A percentile compares a stretch with the other conserved stretches of the same genome.
Evolutionary conservation across 129 eudicot genomes (phyloP).

Genomic region (Silybum marianum): DNA sequence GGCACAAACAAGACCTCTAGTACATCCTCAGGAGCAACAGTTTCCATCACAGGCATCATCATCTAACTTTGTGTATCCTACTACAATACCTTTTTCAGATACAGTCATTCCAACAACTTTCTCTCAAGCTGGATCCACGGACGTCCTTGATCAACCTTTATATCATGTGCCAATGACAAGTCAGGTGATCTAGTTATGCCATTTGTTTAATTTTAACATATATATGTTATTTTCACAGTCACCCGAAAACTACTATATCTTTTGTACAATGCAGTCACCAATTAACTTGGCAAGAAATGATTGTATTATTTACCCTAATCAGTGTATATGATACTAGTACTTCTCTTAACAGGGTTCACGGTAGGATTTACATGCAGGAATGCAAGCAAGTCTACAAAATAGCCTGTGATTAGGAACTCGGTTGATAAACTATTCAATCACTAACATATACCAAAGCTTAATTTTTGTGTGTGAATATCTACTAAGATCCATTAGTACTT

Average conservation of each 20-base stretch:
- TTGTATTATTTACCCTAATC: neutral
- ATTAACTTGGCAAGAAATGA: neutral
- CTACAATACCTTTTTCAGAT: slow-evolving; percentile 8
- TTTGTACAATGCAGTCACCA: neutral
- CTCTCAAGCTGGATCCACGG: slow-evolving; percentile 18
- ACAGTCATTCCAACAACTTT: neutral
- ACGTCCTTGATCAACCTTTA: neutral
- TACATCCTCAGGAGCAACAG: slow-evolving; percentile 9
- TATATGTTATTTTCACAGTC: neutral
- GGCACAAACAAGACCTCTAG: slow-evolving; percentile 14
- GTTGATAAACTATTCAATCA: neutral
- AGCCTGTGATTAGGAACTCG: neutral
- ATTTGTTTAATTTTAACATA: neutral
- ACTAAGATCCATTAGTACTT: neutral
- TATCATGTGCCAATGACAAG: slow-evolving; percentile 21
- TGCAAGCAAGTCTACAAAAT: neutral
- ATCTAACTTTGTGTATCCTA: neutral
- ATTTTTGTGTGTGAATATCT: neutral
- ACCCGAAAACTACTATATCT: neutral
- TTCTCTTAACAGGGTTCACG: neutral
- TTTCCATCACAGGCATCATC: slow-evolving; percentile 13
- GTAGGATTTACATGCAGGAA: neutral
- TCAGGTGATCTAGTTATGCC: slow-evolving; percentile 13
- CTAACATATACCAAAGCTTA: too few relatives aligned
- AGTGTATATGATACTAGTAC: neutral